Evolutionary conservation across 441 rosid genomes (phyloP), one percentile per base, ranked within the genome.

Genomic region (Populus hybrid): DNA sequence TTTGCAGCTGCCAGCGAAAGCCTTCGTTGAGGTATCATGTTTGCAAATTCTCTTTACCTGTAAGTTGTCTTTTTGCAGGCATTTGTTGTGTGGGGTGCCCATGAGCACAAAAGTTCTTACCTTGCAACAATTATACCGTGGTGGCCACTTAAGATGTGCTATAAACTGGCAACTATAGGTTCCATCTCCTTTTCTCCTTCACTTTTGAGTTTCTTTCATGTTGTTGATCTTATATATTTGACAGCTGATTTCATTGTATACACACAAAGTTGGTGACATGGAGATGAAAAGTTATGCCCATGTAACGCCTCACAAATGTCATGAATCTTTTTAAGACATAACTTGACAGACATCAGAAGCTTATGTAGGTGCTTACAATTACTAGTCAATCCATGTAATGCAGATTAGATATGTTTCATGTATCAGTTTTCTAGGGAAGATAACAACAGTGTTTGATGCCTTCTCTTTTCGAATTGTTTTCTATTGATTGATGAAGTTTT

Each of bases 1-100:
- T 94, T 92, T 80, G 93, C 86, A 38, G 95, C 92, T 19, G 98
- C 98, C 70, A 89, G 99, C 70, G 96, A 89, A 81, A 92, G 95
- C 87, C 89, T 96, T 78, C 90, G 92, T 1, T 83, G 94, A 78
- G 99, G 98, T 57, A 92, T 96, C 66, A 94, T 96, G 98, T 88
- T 96, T 86, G 97, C 99, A 21, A 94, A 94, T 85, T 96, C 99
- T 66, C 97, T 96, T 61, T 92, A 95, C 81, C 83, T 91, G 82
- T 89, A 80, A 86, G 73, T 73, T 11, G 23, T 42, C 7, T 34
- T 50, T 70, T 64, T 50, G 76, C 79, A 53, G 72, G 76, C 72
- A 19, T 24, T 69, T 50, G 57, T 50, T 50, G 57, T 50, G 19
- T 14, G 57, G 57, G 57, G 57, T 16, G n/a, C n/a, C 57, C 57